Base-by-base conservation (phyloP, 2,329 filamentous ascomycete genomes). In the Pestalotiopsis sp. region DNA sequence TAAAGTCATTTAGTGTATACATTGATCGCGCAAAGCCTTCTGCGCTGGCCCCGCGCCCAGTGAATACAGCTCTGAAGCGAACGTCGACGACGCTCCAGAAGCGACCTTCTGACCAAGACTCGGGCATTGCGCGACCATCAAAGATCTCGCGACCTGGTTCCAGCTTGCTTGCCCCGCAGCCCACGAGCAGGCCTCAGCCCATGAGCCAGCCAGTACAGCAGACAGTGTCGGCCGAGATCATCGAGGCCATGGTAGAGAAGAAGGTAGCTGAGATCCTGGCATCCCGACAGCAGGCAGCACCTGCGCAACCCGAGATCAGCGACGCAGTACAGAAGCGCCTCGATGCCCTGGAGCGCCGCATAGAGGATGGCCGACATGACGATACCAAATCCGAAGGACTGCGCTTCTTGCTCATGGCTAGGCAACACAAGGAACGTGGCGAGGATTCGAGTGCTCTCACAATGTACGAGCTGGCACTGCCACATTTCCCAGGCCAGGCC, bases 181-280 rank as follows among this genome's bases (percentile, higher is more conserved):
- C 66, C 67, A 20, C 57, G 73, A 31, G 69, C 72, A 41, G 59
- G 20, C 59, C 59, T 39, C n/a, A 20, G 20, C 73, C 58, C 71
- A 61, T 49, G 61, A 65, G 71, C 61, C 70, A 74, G 39, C 71
- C 70, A 1, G 25, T 68, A 3, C 72, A 73, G 61, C 70, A 69
- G 65, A 74, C 79, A 59, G 85, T 94, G 9, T 92, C 91, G 0
- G 88, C 90, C 20, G 91, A 90, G 13, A 91, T 91, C 66, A 97
- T 98, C 70, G 95, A 98, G 78, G 93, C 94, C 52, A 90, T 98
- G 82, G 94, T 98, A 1, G 93, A 97, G 80, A 93, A 92, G 74
- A 97, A 97, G 76, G 93, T 98, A 0, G 91, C 92, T 69, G 94
- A 97, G 81, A 94, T 96, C 45, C 84, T 98, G 1, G 94, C 95